phyloP scores from a whole-genome alignment of 306 rosid species.

The Pachyrhizus erosus region DNA sequence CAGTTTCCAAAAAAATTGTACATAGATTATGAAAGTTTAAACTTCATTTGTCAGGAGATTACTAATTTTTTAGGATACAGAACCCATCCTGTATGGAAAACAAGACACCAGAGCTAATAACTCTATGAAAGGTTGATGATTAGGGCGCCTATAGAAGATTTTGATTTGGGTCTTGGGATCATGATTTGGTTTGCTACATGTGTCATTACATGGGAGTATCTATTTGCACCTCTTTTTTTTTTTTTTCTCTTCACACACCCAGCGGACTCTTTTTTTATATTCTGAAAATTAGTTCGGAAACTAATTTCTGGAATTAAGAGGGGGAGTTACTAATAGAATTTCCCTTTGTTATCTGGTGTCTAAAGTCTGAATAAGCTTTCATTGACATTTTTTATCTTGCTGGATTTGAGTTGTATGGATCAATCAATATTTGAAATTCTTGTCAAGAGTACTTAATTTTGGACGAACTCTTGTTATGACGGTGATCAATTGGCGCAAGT shows the following conservation, averaged over 20 bases:
- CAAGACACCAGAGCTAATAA: background rate
- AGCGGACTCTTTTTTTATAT: background rate
- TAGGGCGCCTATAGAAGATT: background rate
- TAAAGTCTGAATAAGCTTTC: too few relatives aligned
- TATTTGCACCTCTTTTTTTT: background rate
- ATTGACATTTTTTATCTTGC: too few relatives aligned
- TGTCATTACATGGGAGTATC: background rate
- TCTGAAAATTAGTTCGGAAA: background rate
- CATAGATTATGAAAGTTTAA: background rate
- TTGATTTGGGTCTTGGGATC: background rate
- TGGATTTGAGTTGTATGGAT: too few relatives aligned
- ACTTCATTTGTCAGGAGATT: slow-evolving; percentile 11
- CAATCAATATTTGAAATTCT: background rate
- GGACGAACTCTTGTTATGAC: too few relatives aligned
- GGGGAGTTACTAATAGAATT: too few relatives aligned
- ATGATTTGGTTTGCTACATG: background rate
- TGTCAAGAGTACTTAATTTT: background rate
- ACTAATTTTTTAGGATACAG: background rate
- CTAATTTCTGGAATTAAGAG: background rate
- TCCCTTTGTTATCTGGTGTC: too few relatives aligned
- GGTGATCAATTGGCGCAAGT: background rate
- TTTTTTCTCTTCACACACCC: background rate
- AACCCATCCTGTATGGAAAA: background rate
- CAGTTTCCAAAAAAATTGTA: background rate
- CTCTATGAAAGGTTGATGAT: background rate